Evolutionary conservation across 495 filamentous ascomycete species (phyloP), one percentile per base, ranked within the genome.

Genomic region (Penicillium cinerascens): DNA sequence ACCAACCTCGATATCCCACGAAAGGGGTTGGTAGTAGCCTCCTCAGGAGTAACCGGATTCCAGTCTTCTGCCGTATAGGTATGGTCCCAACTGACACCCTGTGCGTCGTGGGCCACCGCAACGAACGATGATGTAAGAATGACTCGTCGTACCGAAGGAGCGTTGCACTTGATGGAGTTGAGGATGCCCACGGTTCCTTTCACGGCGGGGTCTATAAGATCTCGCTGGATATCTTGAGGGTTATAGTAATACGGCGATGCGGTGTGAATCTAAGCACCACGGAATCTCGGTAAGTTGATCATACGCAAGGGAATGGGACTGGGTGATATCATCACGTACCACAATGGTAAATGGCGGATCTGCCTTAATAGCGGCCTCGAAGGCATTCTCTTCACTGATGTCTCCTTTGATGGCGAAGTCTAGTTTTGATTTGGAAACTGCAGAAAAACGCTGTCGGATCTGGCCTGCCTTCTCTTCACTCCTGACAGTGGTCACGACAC

Each of bases 1-100:
- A n/a, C n/a, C n/a, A n/a, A 1, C 77, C 73, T 18, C 72, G 66
- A 54, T 81, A 83, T 6, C 70, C 70, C 3, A 73, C 60, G n/a
- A 7, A 59, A 49, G 1, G 53, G 49, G n/a, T 27, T 58, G 2
- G 66, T 51, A 23, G 75, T 63, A 2, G 87, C 79, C 54, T 87
- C 75, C 53, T 83, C 81, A 11, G 11, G 27, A 33, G 46, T 55
- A 1, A 49, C 17, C 8, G 40, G 39, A 44, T 55, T 55, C 52
- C 52, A 55, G 3, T 20, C 0, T 3, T 7, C 9, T 26, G 49
- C 46, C 22, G 1, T 21, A 22, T 44, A 55, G 10, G 37, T n/a
- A 15, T 49, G 6, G 27, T 15, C 15, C 18, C 44, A 11, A 4
- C 17, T 33, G 43, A 6, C n/a, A n/a, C n/a, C n/a, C 4, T 15